These are phyloP conservation scores for Zopfia rhizophila DNA, from an alignment of 2,329 filamentous ascomycete genomes.

Conservation along the genomic window DNA sequence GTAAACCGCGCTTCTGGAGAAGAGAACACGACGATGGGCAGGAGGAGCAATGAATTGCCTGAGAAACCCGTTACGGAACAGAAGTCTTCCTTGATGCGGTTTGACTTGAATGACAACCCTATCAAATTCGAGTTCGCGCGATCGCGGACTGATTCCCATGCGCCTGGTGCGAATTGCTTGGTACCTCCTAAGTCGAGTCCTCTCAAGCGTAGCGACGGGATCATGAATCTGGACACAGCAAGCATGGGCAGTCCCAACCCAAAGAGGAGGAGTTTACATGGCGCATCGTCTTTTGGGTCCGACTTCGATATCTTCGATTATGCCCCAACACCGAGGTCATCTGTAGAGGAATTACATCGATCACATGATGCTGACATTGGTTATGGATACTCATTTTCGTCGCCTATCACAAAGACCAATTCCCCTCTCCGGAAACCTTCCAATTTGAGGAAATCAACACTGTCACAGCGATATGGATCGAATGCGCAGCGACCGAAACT, in stretches of 20 bases:
- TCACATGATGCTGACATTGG: slow-evolving; percentile 42
- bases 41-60: slow-evolving; percentile 39
- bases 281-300: slow-evolving; percentile 69
- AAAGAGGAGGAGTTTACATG: slow-evolving; percentile 89
- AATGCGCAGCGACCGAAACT: slow-evolving; percentile 51
- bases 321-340: slow-evolving; percentile 34
- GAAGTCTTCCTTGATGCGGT: slow-evolving; percentile 36
- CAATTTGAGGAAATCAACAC: slow-evolving; percentile 84
- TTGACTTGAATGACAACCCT: slow-evolving; percentile 55
- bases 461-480: slow-evolving; percentile 80
- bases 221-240: slow-evolving; percentile 85
- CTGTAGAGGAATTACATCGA: slow-evolving; percentile 35
- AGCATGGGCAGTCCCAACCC: slow-evolving; percentile 86
- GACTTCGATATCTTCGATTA: slow-evolving; percentile 83
- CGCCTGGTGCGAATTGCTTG: slow-evolving; percentile 58
- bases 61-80: slow-evolving; percentile 57
- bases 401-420: slow-evolving; percentile 42
- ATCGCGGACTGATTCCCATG: slow-evolving; percentile 60
- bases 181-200: slow-evolving; percentile 76
- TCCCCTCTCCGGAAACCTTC: slow-evolving; percentile 63
- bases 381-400: slow-evolving; percentile 45
- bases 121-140: slow-evolving; percentile 60
- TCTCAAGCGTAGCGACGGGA: slow-evolving; percentile 89
- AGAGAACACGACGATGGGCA: slow-evolving; percentile 52
- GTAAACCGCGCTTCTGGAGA: slow-evolving; percentile 60